A percentile compares a stretch with the other conserved stretches of the same genome.
Evolutionary conservation across 169 alveolate species (phyloP).

Genomic region (Amoebophrya sp.): DNA sequence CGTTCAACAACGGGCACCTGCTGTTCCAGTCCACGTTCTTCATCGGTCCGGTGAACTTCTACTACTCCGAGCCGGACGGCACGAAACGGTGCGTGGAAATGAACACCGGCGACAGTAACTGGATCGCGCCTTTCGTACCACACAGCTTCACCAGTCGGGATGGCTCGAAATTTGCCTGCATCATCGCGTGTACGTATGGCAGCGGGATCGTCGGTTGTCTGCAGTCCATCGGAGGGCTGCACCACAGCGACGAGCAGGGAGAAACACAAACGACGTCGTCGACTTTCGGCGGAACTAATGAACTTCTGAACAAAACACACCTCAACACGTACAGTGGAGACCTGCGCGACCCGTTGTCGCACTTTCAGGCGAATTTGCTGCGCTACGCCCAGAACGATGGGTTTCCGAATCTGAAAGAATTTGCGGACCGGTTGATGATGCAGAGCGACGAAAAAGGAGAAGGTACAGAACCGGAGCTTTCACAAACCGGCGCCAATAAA

Average conservation of each 20-base stretch:
- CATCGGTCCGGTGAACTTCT: constrained; percentile 23
- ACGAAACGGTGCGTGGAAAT: background rate
- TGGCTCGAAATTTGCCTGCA: background rate
- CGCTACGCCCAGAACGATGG: background rate
- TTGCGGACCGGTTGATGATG: background rate
- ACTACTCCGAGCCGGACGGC: constrained; percentile 18
- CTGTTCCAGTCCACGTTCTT: background rate
- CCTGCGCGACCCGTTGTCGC: background rate
- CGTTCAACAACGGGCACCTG: constrained; percentile 17
- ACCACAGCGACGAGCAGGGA: no score
- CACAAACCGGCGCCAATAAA: no score
- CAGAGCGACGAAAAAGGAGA: no score
- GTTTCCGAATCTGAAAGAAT: background rate
- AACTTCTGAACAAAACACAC: no score
- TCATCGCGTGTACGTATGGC: background rate
- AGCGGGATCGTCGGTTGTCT: background rate
- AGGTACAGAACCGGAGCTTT: no score
- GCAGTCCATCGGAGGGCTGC: background rate
- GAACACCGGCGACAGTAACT: constrained; percentile 8
- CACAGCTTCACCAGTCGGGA: background rate
- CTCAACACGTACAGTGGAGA: background rate
- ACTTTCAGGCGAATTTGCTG: background rate
- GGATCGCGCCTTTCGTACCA: constrained; percentile 6
- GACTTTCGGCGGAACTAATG: no score
- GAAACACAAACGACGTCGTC: no score